Conservation (phyloP, 2,329 filamentous ascomycete species). For the Escovopsis sp. region DNA sequence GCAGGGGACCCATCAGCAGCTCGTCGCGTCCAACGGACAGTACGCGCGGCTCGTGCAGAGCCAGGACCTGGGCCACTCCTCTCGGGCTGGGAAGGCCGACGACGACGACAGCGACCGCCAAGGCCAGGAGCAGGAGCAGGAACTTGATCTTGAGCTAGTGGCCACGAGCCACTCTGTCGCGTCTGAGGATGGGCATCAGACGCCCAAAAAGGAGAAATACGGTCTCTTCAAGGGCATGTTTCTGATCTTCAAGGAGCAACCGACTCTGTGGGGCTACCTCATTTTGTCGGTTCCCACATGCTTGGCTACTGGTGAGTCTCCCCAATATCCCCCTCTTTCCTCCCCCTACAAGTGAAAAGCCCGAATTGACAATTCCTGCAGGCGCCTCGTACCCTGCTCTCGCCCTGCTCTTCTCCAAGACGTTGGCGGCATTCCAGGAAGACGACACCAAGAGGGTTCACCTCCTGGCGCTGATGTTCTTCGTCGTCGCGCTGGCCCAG, state of each 20-base stretch:
- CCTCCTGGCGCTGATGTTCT: conserved; percentile 42
- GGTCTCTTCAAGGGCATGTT: conserved; percentile 15
- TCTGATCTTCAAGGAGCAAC: conserved; percentile 17
- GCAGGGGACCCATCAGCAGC: conserved; percentile 43
- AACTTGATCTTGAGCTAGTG: conserved; percentile 18
- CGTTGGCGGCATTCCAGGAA: conserved; percentile 22
- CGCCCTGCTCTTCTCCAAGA: conserved; percentile 23
- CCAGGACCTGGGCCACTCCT: conserved; percentile 21
- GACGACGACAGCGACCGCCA: conserved; percentile 3
- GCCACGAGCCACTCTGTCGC: conserved; percentile 11
- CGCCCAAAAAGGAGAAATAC: conserved; percentile 7
- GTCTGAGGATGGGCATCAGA: conserved; percentile 5
- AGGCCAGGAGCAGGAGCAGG: conserved; percentile 17
- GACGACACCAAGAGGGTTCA: conserved; percentile 23
- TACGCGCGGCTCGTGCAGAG: conserved; percentile 35
- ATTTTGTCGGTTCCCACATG: conserved; percentile 10
- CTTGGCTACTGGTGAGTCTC: conserved; percentile 13
- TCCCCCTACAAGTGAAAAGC: background rate
- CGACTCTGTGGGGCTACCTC: conserved; percentile 11
- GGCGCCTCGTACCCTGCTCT: conserved; percentile 25
- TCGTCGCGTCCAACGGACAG: conserved; percentile 31
- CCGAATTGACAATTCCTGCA: conserved; percentile 6
- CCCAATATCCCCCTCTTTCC: background rate
- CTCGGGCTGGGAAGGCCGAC: conserved; percentile 1
- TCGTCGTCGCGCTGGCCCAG: conserved; percentile 32